Evolutionary conservation across 805 yeast genomes (phyloP), one percentile per base, ranked within the genome.

Genomic region (Soucietia sequanensis): DNA sequence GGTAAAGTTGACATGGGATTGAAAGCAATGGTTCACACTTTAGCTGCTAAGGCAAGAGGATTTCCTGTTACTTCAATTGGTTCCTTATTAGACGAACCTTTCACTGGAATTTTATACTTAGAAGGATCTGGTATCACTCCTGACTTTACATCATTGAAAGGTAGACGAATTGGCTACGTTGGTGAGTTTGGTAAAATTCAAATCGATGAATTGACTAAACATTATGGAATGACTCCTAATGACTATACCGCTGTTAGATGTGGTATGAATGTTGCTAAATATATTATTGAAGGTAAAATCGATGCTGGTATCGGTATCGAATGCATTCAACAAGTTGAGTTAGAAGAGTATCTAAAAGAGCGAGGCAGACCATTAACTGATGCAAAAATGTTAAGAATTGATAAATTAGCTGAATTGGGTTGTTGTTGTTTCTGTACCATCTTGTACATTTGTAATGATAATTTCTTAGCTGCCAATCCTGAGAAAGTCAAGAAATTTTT

Each of bases 121-220:
- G 66, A 71, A 45, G 74, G 71, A 2, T 58, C 66, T 31, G 80
- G 80, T 14, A 68, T 75, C 45, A 70, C 78, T 27, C 49, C 65
- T 7, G 79, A 75, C 50, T 75, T 75, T 56, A 56, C 54, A 27
- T 70, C 78, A 4, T 60, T 75, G 47, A 74, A 69, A 47, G 80
- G 80, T 17, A 75, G 74, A 53, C 56, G 56, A 30, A 72, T 75
- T 46, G 80, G 80, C 13, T 75, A 75, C 49, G 80, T 75, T 24
- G 80, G 80, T 21, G 80, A 75, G 47, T 75, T 75, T 49, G 80
- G 80, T 31, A 75, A 75, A 56, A 75, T 75, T 46, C 80, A 75
- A 53, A 55, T 75, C 34, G 80, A 75, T 44, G 80, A 75, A 48
- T 60, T 75, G 48, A 72, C 78, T 46, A 65, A 69, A 44, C 74